Evolutionary conservation across 106 monocot genomes (phyloP).

Genomic region (Gastrodia elata): DNA sequence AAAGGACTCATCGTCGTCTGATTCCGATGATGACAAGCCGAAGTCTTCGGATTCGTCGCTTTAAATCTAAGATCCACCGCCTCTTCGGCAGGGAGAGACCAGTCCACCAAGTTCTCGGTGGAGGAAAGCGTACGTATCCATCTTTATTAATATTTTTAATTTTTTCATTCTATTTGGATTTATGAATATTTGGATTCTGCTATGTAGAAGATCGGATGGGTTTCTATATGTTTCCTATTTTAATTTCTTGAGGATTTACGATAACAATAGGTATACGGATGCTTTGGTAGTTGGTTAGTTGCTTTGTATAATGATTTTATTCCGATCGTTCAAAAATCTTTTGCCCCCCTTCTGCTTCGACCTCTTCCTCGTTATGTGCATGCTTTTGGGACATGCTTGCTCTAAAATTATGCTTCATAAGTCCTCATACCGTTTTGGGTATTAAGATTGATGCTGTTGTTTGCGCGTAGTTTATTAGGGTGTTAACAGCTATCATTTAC

Average conservation of each 20-base stretch:
- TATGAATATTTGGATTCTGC: neutral
- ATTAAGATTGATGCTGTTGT: neutral
- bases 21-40: constrained; percentile 26
- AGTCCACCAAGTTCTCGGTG: constrained; percentile 56
- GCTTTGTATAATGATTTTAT: neutral
- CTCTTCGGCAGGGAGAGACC: constrained; percentile 64
- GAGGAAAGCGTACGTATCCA: constrained; percentile 36
- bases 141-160: neutral
- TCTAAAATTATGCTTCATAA: neutral
- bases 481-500: neutral
- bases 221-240: neutral
- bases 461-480: neutral
- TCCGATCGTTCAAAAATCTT: neutral
- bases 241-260: neutral
- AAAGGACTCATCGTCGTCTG: constrained; percentile 26
- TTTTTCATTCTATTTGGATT: neutral
- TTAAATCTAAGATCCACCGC: constrained; percentile 42
- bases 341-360: no score
- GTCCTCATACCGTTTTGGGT: neutral
- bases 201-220: neutral
- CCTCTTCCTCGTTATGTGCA: neutral
- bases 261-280: neutral
- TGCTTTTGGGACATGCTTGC: neutral
- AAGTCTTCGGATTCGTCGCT: constrained; percentile 15
- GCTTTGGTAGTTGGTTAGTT: neutral